Percentiles rank a stretch among this genome's conserved stretches.
phyloP scores from a whole-genome alignment of 176 grass and related monocot species.

The Neostapfia colusana region DNA sequence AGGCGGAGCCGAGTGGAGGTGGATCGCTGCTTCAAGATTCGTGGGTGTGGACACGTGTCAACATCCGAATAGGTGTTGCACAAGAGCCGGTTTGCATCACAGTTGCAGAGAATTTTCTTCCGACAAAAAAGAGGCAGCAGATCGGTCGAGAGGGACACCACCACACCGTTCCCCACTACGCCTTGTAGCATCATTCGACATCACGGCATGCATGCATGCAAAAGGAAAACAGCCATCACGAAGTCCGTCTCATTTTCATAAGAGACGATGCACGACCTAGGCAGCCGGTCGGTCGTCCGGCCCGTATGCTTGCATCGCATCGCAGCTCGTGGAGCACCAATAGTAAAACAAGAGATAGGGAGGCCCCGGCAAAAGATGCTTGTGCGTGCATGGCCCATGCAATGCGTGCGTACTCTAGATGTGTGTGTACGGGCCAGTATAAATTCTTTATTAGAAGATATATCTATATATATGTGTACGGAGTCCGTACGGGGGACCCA shows the following conservation, averaged over 20 bases:
- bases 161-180: slow-evolving; percentile 32
- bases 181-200: slow-evolving; percentile 34
- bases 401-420: slow-evolving; percentile 17
- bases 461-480: not conserved
- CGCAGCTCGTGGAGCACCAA: not conserved
- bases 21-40: too few relatives aligned
- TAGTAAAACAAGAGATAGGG: not conserved
- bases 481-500: not conserved
- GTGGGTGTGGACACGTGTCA: too few relatives aligned
- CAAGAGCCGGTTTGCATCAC: too few relatives aligned
- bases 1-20: too few relatives aligned
- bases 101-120: too few relatives aligned
- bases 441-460: not conserved
- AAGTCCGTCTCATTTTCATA: slow-evolving; percentile 37
- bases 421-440: not conserved
- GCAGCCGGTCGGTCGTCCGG: not conserved
- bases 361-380: not conserved
- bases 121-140: too few relatives aligned
- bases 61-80: too few relatives aligned
- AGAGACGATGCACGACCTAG: slow-evolving; percentile 19
- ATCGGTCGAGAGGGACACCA: slow-evolving; percentile 8
- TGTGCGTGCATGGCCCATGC: slow-evolving; percentile 37
- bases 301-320: not conserved
- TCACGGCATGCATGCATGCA: slow-evolving; percentile 32
- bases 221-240: not conserved